phyloP scores from a whole-genome alignment of 768 basidiomycete genomes.

The Lactifluus volemus region DNA sequence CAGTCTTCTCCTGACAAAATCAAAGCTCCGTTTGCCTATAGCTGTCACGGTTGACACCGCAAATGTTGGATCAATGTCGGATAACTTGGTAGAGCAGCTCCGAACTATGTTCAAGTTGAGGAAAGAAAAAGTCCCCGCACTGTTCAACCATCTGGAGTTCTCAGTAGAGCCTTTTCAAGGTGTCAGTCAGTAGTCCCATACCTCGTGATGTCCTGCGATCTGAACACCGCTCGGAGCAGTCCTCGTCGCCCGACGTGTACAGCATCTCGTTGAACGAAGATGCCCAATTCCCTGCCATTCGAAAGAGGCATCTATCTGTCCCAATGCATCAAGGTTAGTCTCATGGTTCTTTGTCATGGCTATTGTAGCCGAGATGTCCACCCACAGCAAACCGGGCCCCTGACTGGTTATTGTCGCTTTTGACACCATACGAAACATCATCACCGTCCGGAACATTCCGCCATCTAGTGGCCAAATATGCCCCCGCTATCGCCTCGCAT shows the following conservation, averaged over 20 bases:
- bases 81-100: neutral
- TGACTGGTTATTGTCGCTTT: constrained; percentile 33
- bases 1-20: neutral
- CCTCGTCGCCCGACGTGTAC: constrained; percentile 2
- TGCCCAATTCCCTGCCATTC: constrained; percentile 1
- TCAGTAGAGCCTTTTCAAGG: constrained; percentile 6
- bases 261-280: constrained; percentile 7
- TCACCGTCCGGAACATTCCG: constrained; percentile 37
- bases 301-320: constrained; percentile 13
- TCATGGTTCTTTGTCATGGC: neutral
- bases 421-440: constrained; percentile 33
- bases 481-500: constrained; percentile 82
- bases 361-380: neutral
- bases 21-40: constrained; percentile 18
- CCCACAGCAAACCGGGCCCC: constrained; percentile 13
- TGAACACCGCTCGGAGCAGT: constrained; percentile 4
- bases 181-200: constrained; percentile 10
- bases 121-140: neutral
- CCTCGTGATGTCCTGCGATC: constrained; percentile 7
- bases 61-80: neutral
- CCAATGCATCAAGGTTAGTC: constrained; percentile 14
- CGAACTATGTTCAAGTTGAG: constrained; percentile 5
- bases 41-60: constrained; percentile 1
- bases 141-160: constrained; percentile 14
- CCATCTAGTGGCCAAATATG: constrained; percentile 60